Evolutionary conservation across 2,329 filamentous ascomycete species (phyloP).

Genomic region (Pestalotiopsis sp.): DNA sequence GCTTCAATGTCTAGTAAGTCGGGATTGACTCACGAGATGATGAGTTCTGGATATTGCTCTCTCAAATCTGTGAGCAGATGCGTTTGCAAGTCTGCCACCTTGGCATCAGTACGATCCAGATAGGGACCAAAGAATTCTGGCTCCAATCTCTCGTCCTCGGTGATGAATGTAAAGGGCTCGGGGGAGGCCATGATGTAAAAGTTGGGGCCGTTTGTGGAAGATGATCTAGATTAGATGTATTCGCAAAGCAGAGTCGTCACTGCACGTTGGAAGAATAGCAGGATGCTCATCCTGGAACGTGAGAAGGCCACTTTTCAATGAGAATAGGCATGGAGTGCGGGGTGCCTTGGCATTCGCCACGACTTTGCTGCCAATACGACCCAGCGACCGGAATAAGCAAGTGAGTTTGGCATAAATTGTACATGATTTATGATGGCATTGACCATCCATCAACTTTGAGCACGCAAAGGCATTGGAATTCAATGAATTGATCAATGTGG

Average conservation of each 20-base stretch:
- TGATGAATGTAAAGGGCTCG: conserved; percentile 6
- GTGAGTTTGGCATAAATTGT: background rate
- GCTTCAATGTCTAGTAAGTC: background rate
- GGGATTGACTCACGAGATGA: background rate
- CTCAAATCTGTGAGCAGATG: conserved; percentile 12
- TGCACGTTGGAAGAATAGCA: background rate
- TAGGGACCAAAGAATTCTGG: background rate
- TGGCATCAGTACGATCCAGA: conserved; percentile 2
- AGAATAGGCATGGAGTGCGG: background rate
- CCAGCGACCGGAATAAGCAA: background rate
- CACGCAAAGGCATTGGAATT: background rate
- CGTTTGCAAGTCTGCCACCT: background rate
- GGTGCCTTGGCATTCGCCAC: background rate
- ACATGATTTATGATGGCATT: background rate
- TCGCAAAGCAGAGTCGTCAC: background rate
- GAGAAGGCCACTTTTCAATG: background rate
- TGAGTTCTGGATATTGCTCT: conserved; percentile 5
- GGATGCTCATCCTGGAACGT: background rate
- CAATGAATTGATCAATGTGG: no score
- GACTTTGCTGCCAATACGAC: background rate
- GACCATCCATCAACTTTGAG: background rate
- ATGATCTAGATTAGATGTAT: background rate
- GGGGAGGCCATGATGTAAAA: background rate
- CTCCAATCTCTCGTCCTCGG: background rate
- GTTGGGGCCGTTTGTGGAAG: background rate